phyloP scores from a whole-genome alignment of 257 asterid genomes.

The Salvia hispanica region DNA sequence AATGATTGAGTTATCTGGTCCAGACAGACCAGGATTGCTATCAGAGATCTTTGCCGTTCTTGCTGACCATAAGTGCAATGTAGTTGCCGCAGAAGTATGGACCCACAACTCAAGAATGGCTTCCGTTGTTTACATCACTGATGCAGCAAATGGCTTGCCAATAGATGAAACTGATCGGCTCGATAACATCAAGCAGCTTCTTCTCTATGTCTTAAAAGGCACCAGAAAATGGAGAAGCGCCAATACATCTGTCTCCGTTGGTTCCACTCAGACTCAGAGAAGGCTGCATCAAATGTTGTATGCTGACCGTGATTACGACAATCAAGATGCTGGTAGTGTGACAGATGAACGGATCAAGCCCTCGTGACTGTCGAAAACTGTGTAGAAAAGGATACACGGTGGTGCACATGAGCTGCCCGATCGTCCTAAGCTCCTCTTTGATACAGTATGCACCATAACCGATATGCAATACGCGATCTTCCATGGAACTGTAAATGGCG shows the following conservation, averaged over 20 bases:
- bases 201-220: conserved; percentile 63
- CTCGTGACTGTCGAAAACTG: conserved; percentile 52
- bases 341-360: conserved; percentile 37
- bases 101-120: conserved; percentile 96
- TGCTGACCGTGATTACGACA: conserved; percentile 66
- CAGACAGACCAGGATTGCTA: conserved; percentile 83
- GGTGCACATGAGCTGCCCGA: conserved; percentile 54
- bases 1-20: conserved; percentile 72
- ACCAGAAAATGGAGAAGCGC: conserved; percentile 62
- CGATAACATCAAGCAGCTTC: conserved; percentile 62
- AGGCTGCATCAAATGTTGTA: conserved; percentile 91
- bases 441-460: conserved; percentile 64
- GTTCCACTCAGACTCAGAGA: conserved; percentile 69
- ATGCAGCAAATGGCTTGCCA: conserved; percentile 52
- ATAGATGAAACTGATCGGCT: conserved; percentile 65
- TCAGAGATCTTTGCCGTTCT: conserved; percentile 85
- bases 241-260: conserved; percentile 69
- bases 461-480: conserved; percentile 70
- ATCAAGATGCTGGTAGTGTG: conserved; percentile 22
- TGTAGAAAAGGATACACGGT: conserved; percentile 51
- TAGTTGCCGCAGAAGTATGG: conserved; percentile 91
- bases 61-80: conserved; percentile 70
- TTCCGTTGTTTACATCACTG: conserved; percentile 71
- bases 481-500: conserved; percentile 59
- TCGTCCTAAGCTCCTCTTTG: conserved; percentile 68